These are phyloP conservation scores for Croton laevigatus DNA, from an alignment of 441 rosid species.

Conservation along the genomic window DNA sequence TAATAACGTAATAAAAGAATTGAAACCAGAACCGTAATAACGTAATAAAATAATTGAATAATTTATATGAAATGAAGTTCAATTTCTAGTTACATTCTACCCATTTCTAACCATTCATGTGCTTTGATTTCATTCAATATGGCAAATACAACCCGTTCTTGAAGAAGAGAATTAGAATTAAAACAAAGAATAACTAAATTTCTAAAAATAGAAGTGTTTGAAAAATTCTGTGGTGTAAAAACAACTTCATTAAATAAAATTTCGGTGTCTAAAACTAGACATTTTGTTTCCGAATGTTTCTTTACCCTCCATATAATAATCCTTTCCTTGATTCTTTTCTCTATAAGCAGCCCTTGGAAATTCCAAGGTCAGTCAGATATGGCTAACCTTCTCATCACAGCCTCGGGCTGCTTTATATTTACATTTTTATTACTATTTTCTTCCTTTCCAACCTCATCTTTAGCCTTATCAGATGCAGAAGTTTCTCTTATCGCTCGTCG, in stretches of 20 bases:
- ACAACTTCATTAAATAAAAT: slow-evolving; percentile 10
- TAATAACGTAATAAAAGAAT: no score
- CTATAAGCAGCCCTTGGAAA: slow-evolving; percentile 70
- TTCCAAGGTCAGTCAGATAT: slow-evolving; percentile 43
- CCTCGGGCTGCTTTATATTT: slow-evolving; percentile 55
- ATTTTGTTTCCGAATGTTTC: slow-evolving; percentile 22
- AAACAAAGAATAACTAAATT: no score
- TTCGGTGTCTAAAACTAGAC: slow-evolving; percentile 23
- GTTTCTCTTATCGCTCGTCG: slow-evolving; percentile 51
- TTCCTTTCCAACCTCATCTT: slow-evolving; percentile 22
- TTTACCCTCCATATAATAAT: slow-evolving; percentile 29
- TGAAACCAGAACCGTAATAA: no score
- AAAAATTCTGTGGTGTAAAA: slow-evolving; percentile 21
- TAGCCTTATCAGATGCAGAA: slow-evolving; percentile 53
- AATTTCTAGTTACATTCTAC: background rate
- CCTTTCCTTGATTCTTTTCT: slow-evolving; percentile 8
- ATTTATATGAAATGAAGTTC: background rate
- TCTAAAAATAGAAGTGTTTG: slow-evolving; percentile 29
- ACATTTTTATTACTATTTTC: slow-evolving; percentile 25
- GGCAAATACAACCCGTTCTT: background rate
- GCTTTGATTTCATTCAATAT: background rate
- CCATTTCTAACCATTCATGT: background rate
- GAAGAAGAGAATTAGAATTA: background rate
- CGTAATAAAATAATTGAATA: no score
- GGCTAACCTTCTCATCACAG: slow-evolving; percentile 35